Conservation (phyloP, 108 stramenopile genomes). For the Epithemia pelagica region DNA sequence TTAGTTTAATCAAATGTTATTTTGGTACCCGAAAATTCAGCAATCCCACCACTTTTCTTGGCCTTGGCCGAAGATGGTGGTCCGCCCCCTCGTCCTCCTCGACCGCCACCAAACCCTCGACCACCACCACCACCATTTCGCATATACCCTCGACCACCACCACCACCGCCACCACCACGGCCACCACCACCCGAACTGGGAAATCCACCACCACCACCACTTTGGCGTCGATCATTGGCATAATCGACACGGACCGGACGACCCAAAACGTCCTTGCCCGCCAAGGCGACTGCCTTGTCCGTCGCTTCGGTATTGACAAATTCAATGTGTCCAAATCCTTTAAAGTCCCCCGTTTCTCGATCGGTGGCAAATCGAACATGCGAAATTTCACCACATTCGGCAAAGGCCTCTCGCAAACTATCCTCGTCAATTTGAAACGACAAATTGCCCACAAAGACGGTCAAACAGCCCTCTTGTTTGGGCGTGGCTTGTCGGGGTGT, state of each 20-base stretch:
- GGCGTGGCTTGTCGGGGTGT: slow-evolving; percentile 44
- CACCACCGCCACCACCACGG: slow-evolving; percentile 50
- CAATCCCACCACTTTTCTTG: slow-evolving; percentile 74
- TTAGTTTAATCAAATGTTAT: slow-evolving; percentile 88
- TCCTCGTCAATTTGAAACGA: slow-evolving; percentile 95
- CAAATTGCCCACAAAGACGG: slow-evolving; percentile 96
- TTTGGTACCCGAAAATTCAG: slow-evolving; percentile 82
- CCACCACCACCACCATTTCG: slow-evolving; percentile 58
- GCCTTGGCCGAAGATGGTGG: slow-evolving; percentile 31
- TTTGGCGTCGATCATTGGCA: slow-evolving; percentile 56
- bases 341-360: slow-evolving; percentile 95
- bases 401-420: slow-evolving; percentile 74
- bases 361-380: slow-evolving; percentile 91
- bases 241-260: slow-evolving; percentile 88
- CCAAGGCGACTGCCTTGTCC: slow-evolving; percentile 81
- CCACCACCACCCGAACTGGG: slow-evolving; percentile 46
- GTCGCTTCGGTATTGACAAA: slow-evolving; percentile 84
- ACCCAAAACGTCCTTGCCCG: slow-evolving; percentile 82
- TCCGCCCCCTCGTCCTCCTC: slow-evolving; percentile 68
- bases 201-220: slow-evolving; percentile 48
- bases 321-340: slow-evolving; percentile 95
- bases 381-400: slow-evolving; percentile 84
- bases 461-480: slow-evolving; percentile 83
- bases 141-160: slow-evolving; percentile 50
- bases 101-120: slow-evolving; percentile 51